These are phyloP conservation scores for Fraxinus xanthoxyloides DNA, from an alignment of 305 asterid genomes.

Conservation along the genomic window DNA sequence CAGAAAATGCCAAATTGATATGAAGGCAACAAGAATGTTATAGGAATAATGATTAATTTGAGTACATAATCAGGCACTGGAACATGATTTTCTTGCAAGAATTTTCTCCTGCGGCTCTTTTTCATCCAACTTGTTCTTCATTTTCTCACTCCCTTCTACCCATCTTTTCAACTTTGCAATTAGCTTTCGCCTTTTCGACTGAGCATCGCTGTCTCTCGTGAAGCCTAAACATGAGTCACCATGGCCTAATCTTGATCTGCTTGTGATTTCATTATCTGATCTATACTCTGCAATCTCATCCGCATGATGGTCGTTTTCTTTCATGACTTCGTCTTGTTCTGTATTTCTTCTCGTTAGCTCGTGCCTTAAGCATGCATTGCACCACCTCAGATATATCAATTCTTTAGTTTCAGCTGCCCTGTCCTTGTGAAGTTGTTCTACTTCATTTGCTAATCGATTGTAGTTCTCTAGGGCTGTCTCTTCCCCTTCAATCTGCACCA, in stretches of 20 bases:
- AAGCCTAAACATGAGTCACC: slow-evolving; percentile 30
- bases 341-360: slow-evolving; percentile 41
- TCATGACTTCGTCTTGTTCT: slow-evolving; percentile 22
- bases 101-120: slow-evolving; percentile 34
- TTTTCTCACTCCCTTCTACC: slow-evolving; percentile 49
- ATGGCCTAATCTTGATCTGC: slow-evolving; percentile 16
- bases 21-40: not conserved
- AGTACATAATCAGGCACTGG: slow-evolving; percentile 37
- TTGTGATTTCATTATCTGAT: slow-evolving; percentile 32
- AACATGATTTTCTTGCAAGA: slow-evolving; percentile 43
- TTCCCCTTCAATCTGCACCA: slow-evolving; percentile 38
- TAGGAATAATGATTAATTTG: not conserved
- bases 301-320: slow-evolving; percentile 14
- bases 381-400: slow-evolving; percentile 44
- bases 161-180: slow-evolving; percentile 53
- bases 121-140: slow-evolving; percentile 16
- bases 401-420: slow-evolving; percentile 38
- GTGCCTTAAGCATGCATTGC: slow-evolving; percentile 52
- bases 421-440: slow-evolving; percentile 33
- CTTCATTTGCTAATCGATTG: slow-evolving; percentile 25
- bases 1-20: not conserved
- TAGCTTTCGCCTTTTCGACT: slow-evolving; percentile 45
- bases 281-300: slow-evolving; percentile 31
- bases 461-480: slow-evolving; percentile 23
- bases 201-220: slow-evolving; percentile 21